Base-by-base conservation (phyloP, 805 yeast genomes). In the Myxozyma sirexii region DNA sequence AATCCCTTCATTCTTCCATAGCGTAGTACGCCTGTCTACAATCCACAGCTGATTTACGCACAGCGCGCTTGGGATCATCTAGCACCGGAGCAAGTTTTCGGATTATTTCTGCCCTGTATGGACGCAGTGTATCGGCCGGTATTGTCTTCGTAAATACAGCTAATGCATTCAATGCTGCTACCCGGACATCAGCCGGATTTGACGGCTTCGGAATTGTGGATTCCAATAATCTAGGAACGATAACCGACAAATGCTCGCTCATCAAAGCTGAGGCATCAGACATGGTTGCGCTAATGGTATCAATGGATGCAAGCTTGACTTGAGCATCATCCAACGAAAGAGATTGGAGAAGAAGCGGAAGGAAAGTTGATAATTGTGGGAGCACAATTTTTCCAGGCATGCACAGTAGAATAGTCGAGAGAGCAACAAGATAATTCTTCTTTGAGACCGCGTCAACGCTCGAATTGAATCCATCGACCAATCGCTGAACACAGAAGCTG, bases 21-120 rank as follows among this genome's bases (percentile, higher is more conserved):
- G 61, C 96, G 71, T 76, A 89, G 68, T 83, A 86, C 0, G 79
- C 76, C 70, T 93, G 97, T 69, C 97, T 82, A 56, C 93, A 83
- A 66, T 87, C 90, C 54, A 88, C 85, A 5, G 93, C 87, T 53
- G 83, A 79, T 70, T 84, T 86, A 69, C 99, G 82, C 1, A 93
- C 89, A 1, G 73, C 75, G 72, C 99, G 81, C 69, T 79, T 86
- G 49, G 79, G 80, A 71, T 93, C 97, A 66, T 87, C 94, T 63
- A 94, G 75, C 0, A 81, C 84, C 0, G 69, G 70, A 0, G 75
- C 76, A 46, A 88, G 74, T 13, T 76, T 78, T 19, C 67, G 71
- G 38, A 88, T 76, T 10, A 89, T 76, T 10, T 71, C 72, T 3
- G 70, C 70, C 69, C 81, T 83, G 68, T 79, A 86, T 4, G 86